Evolutionary conservation across 2,329 filamentous ascomycete species (phyloP).

Genomic region (Didymosphaeria variabile): DNA sequence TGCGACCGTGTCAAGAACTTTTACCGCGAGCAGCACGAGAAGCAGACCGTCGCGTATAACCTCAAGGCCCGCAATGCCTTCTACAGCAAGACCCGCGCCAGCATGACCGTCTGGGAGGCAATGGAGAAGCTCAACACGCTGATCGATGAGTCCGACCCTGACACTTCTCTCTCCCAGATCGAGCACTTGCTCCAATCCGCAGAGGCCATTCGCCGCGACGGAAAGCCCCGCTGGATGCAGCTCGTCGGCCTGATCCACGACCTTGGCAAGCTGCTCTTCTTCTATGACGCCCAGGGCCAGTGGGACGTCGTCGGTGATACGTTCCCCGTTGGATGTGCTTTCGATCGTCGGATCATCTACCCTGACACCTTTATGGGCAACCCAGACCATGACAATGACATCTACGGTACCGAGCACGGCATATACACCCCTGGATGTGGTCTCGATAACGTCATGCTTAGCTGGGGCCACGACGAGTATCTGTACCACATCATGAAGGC

Average conservation of each 20-base stretch:
- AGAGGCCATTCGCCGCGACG: conserved; percentile 87
- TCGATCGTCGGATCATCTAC: conserved; percentile 81
- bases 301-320: conserved; percentile 94
- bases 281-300: conserved; percentile 84
- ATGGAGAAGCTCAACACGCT: conserved; percentile 93
- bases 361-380: conserved; percentile 79
- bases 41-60: conserved; percentile 86
- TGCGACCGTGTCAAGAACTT: conserved; percentile 87
- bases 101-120: conserved; percentile 89
- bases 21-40: conserved; percentile 76
- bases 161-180: conserved; percentile 87
- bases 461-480: conserved; percentile 90
- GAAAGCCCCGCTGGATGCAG: conserved; percentile 85
- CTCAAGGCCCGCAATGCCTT: conserved; percentile 78
- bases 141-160: conserved; percentile 90
- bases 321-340: conserved; percentile 79
- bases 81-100: conserved; percentile 70
- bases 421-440: conserved; percentile 84
- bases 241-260: conserved; percentile 80
- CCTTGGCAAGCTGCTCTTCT: conserved; percentile 80
- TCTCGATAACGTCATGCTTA: conserved; percentile 86
- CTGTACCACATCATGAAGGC: conserved; percentile 87
- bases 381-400: conserved; percentile 74
- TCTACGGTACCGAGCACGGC: conserved; percentile 79
- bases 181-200: conserved; percentile 89